A percentile compares a stretch with the other conserved stretches of the same genome.
Conservation (phyloP, 331 rosid species). For the Pyracantha coccinea region DNA sequence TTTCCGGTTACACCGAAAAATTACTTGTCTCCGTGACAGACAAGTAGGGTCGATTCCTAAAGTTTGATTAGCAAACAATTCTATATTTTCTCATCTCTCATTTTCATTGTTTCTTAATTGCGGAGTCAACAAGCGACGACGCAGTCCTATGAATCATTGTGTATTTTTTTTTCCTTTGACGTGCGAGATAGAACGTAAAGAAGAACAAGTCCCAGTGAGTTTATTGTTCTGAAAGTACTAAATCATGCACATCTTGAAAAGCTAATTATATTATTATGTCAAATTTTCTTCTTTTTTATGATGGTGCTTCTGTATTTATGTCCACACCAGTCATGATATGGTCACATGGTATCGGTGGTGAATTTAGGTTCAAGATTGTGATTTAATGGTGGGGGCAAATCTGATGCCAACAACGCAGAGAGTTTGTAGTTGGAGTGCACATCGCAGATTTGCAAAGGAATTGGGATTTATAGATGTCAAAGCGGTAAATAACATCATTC, state of each 20-base stretch:
- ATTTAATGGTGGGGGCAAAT: constrained; percentile 23
- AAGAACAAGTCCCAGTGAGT: constrained; percentile 14
- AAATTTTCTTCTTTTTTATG: constrained; percentile 16
- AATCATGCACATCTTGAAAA: constrained; percentile 29
- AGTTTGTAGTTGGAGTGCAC: not conserved
- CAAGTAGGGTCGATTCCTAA: constrained; percentile 9
- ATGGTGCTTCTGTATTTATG: constrained; percentile 30
- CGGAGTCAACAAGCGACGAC: constrained; percentile 70
- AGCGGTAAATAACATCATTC: not conserved
- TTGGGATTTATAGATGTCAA: not conserved
- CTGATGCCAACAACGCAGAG: constrained; percentile 4
- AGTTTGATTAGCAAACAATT: constrained; percentile 21
- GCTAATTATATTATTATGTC: constrained; percentile 38
- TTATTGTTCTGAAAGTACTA: constrained; percentile 24
- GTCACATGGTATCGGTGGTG: constrained; percentile 30
- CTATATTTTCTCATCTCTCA: constrained; percentile 11
- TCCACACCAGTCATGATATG: constrained; percentile 31
- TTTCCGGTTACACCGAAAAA: not conserved
- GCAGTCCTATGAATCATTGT: constrained; percentile 33
- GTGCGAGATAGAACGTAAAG: constrained; percentile 26
- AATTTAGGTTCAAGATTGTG: constrained; percentile 23
- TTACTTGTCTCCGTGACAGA: not conserved
- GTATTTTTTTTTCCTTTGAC: not conserved
- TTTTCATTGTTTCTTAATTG: constrained; percentile 30
- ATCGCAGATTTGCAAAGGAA: not conserved